Evolutionary conservation across 1,284 basidiomycete species (phyloP).

Genomic region (Rhodotorula glutinis): DNA sequence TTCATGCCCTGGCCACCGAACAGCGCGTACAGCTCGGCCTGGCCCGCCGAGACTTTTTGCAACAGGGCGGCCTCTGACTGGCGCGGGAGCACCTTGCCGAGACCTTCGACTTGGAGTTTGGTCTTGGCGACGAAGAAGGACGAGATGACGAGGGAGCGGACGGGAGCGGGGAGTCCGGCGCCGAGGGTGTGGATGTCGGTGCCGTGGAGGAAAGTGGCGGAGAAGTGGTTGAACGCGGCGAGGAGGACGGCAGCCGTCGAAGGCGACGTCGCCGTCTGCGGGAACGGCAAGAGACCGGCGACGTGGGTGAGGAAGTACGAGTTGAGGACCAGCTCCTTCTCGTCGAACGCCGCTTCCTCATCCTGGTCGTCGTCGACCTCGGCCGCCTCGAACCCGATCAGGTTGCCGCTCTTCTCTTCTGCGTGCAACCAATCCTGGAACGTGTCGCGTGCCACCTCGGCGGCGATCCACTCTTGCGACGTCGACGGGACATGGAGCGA

Average conservation of each 20-base stretch:
- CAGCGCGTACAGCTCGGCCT: conserved; percentile 82
- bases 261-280: conserved; percentile 37
- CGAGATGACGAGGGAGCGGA: conserved; percentile 62
- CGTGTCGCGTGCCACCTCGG: conserved; percentile 41
- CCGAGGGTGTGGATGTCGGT: conserved; percentile 77
- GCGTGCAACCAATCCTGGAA: conserved; percentile 42
- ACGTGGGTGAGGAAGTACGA: conserved; percentile 49
- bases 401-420: conserved; percentile 31
- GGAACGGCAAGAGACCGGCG: conserved; percentile 39
- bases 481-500: conserved; percentile 35
- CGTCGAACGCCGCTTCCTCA: conserved; percentile 18
- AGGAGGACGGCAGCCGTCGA: conserved; percentile 40
- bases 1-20: conserved; percentile 99
- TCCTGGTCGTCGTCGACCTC: conserved; percentile 44
- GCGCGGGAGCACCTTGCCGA: conserved; percentile 58
- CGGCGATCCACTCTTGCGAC: conserved; percentile 38
- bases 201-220: conserved; percentile 49
- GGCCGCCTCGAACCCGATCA: conserved; percentile 42
- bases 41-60: conserved; percentile 62
- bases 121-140: conserved; percentile 77
- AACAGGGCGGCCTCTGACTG: conserved; percentile 72
- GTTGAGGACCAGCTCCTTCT: conserved; percentile 44
- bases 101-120: conserved; percentile 63
- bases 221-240: conserved; percentile 57
- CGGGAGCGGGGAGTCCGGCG: conserved; percentile 62